These are phyloP conservation scores for Penicillium daleae DNA, from an alignment of 495 filamentous ascomycete genomes.

Conservation along the genomic window DNA sequence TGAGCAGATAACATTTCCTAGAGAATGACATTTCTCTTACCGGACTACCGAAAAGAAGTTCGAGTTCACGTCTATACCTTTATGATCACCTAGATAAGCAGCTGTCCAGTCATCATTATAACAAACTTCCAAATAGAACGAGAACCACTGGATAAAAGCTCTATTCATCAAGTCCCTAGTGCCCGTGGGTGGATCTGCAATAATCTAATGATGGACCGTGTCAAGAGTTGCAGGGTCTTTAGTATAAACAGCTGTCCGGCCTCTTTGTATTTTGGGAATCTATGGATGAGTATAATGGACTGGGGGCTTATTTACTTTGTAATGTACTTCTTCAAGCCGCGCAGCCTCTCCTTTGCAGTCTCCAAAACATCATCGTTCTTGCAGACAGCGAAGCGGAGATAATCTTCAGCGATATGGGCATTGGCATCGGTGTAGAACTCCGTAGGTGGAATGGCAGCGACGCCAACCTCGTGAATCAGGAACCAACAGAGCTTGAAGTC, in stretches of 20 bases:
- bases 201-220: neutral
- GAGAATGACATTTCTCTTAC: neutral
- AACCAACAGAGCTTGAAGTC: conserved; percentile 97
- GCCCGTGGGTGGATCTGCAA: neutral
- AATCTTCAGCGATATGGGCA: conserved; percentile 85
- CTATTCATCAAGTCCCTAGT: too few species aligned
- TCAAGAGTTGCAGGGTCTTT: neutral
- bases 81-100: neutral
- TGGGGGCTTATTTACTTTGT: conserved; percentile 27
- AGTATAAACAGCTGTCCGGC: neutral
- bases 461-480: conserved; percentile 91
- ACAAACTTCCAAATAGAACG: neutral
- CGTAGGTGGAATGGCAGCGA: conserved; percentile 93
- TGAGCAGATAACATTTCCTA: neutral
- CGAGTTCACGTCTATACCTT: neutral
- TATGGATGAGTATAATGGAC: conserved; percentile 8
- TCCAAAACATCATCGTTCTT: conserved; percentile 92
- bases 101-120: neutral
- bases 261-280: conserved; percentile 7
- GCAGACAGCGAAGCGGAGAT: conserved; percentile 93
- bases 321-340: conserved; percentile 84
- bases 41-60: neutral
- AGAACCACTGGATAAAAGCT: neutral
- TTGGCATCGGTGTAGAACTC: conserved; percentile 93
- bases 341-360: conserved; percentile 83